These are phyloP conservation scores for Cylindrotheca fusiformis DNA, from an alignment of 108 stramenopile species.

Conservation along the genomic window DNA sequence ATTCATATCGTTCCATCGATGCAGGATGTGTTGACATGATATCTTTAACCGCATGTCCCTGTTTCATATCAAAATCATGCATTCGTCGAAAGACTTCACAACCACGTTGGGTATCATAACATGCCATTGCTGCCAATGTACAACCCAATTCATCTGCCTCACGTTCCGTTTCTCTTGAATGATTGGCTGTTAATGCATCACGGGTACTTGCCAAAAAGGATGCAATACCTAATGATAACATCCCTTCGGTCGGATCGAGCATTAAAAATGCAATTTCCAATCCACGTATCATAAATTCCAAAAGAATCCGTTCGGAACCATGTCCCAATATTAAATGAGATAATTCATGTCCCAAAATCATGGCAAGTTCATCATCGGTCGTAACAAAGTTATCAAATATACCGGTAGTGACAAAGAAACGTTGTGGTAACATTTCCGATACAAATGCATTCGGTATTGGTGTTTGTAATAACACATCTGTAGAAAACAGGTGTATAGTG, in stretches of 20 bases:
- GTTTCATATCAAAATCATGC: conserved; percentile 53
- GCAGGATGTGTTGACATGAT: conserved; percentile 58
- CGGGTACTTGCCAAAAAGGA: conserved; percentile 53
- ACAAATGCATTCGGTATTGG: conserved; percentile 83
- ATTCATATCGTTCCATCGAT: conserved; percentile 52
- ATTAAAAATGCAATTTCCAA: conserved; percentile 72
- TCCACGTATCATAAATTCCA: conserved; percentile 68
- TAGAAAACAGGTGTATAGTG: conserved; percentile 21
- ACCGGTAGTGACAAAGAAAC: conserved; percentile 79
- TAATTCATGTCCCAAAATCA: conserved; percentile 83
- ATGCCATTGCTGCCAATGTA: conserved; percentile 73
- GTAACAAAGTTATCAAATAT: conserved; percentile 61
- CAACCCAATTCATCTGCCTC: conserved; percentile 80
- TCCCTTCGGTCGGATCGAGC: conserved; percentile 83
- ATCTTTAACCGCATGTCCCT: conserved; percentile 28
- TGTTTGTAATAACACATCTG: conserved; percentile 51
- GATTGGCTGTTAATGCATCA: conserved; percentile 53
- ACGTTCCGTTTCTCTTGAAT: conserved; percentile 67
- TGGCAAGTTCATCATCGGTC: conserved; percentile 79
- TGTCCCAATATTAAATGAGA: conserved; percentile 78
- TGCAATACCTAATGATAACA: conserved; percentile 58
- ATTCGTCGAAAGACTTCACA: conserved; percentile 70
- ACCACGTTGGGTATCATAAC: conserved; percentile 68
- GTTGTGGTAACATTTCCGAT: conserved; percentile 76
- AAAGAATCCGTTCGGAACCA: conserved; percentile 42